Conservation (phyloP, 2,329 filamentous ascomycete species). For the Penicillium sp. region DNA sequence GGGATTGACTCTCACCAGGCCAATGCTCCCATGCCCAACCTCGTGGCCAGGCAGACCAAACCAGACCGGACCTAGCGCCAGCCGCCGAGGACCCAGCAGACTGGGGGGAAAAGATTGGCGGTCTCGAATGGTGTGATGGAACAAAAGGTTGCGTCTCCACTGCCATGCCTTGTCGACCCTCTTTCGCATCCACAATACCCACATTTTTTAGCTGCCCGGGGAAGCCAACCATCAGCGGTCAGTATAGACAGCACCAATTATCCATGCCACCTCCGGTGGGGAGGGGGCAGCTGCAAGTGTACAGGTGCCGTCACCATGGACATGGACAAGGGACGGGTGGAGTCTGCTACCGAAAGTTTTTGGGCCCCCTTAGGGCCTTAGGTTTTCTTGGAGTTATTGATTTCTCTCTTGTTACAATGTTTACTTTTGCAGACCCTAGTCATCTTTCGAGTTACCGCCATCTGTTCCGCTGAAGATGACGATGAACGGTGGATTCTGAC, state of each 20-base stretch:
- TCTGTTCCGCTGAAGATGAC: background rate
- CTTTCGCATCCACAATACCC: background rate
- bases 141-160: background rate
- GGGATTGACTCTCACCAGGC: background rate
- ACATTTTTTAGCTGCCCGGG: conserved; percentile 14
- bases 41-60: background rate
- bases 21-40: conserved; percentile 1
- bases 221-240: conserved; percentile 20
- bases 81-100: background rate
- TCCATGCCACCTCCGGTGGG: background rate
- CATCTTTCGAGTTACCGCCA: background rate
- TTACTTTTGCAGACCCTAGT: background rate
- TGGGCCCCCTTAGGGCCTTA: background rate
- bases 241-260: conserved; percentile 22
- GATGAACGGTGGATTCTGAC: background rate
- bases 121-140: conserved; percentile 1
- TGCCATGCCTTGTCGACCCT: background rate
- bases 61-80: background rate
- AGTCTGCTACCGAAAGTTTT: conserved; percentile 7
- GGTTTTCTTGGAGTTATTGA: background rate
- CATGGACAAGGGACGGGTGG: conserved; percentile 31
- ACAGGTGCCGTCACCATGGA: conserved; percentile 28
- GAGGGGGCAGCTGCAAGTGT: conserved; percentile 25
- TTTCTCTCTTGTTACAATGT: background rate
- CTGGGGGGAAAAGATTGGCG: background rate